Percentiles rank a stretch among this genome's conserved stretches.
Conservation (phyloP, 2,329 filamentous ascomycete species). For the Daldinia sp. region DNA sequence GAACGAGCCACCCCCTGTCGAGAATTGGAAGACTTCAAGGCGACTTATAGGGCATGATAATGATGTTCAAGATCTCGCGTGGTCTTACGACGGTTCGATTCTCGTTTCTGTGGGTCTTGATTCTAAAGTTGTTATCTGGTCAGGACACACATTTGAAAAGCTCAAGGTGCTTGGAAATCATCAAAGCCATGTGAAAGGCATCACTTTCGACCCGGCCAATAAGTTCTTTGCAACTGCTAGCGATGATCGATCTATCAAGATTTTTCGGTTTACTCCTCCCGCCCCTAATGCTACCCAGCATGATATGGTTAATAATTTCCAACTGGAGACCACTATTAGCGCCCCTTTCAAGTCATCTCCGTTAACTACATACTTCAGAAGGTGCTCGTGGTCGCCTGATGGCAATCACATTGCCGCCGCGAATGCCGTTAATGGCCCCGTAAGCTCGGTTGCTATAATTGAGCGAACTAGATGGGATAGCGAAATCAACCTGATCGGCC, state of each 20-base stretch:
- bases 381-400: conserved; percentile 97
- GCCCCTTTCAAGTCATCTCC: conserved; percentile 90
- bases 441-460: conserved; percentile 96
- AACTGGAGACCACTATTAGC: conserved; percentile 89
- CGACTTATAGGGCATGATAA: conserved; percentile 97
- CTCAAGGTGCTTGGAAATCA: conserved; percentile 92
- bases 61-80: conserved; percentile 96
- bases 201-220: conserved; percentile 97
- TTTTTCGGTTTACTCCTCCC: conserved; percentile 93
- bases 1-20: conserved; percentile 89
- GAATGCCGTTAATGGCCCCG: conserved; percentile 95
- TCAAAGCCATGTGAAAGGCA: conserved; percentile 97
- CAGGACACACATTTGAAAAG: conserved; percentile 96
- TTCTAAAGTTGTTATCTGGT: conserved; percentile 98
- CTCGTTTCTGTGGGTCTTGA: conserved; percentile 95
- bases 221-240: conserved; percentile 99
- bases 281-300: conserved; percentile 90
- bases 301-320: conserved; percentile 96
- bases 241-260: conserved; percentile 95
- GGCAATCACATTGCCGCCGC: conserved; percentile 96
- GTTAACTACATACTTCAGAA: conserved; percentile 93
- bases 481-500: conserved; percentile 96
- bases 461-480: conserved; percentile 92
- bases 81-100: conserved; percentile 95
- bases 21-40: conserved; percentile 97